These are phyloP conservation scores for Aspergillus pseudotamarii DNA, from an alignment of 2,329 filamentous ascomycete species.

Conservation along the genomic window DNA sequence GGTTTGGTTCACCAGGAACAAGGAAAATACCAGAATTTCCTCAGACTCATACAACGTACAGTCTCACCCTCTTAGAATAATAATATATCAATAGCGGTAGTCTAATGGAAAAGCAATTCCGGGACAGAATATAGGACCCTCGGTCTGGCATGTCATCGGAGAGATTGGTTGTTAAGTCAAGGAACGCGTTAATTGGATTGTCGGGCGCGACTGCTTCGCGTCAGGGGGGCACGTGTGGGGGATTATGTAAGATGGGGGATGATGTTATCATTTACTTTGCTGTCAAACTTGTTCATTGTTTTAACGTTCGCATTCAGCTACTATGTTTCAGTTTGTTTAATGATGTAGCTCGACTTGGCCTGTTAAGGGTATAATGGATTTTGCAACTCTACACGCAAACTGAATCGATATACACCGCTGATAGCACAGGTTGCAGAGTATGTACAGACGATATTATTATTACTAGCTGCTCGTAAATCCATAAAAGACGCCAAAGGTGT, in stretches of 20 bases:
- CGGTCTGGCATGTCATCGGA: not conserved
- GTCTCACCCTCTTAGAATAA: not conserved
- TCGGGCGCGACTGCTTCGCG: conserved; percentile 16
- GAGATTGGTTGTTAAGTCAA: not conserved
- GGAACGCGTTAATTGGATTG: conserved; percentile 27
- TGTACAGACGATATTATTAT: conserved; percentile 28
- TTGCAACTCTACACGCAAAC: not conserved
- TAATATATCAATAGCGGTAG: not conserved
- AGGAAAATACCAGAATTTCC: not conserved
- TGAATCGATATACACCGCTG: conserved; percentile 9
- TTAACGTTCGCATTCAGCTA: too few relatives aligned
- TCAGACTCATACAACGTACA: not conserved
- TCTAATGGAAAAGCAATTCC: not conserved
- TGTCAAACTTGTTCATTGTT: too few relatives aligned
- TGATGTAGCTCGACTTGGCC: not conserved
- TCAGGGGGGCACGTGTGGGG: conserved; percentile 14
- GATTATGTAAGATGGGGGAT: conserved; percentile 12
- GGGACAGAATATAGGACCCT: not conserved
- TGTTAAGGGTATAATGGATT: not conserved
- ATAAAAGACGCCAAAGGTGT: conserved; percentile 14
- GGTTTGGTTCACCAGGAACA: not conserved
- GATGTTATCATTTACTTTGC: too few relatives aligned
- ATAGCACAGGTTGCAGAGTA: conserved; percentile 7
- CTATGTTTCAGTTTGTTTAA: not conserved
- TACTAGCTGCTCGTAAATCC: conserved; percentile 22